Evolutionary conservation across 2,329 filamentous ascomycete genomes (phyloP).

Genomic region (Clarireedia homoeocarpa): DNA sequence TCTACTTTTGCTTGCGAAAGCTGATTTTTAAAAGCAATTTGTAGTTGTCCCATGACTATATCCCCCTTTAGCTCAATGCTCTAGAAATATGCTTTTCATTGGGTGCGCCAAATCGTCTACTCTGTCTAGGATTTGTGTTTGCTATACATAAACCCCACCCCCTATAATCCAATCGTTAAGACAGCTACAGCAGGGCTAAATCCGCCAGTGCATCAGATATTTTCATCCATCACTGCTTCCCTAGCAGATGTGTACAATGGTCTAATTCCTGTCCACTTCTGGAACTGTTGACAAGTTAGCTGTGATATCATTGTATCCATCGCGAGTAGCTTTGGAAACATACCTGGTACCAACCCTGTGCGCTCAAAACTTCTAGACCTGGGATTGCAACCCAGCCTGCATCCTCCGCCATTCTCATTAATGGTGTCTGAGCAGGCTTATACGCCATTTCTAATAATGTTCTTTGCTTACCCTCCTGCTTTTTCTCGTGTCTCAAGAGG

Average conservation of each 20-base stretch:
- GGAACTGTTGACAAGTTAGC: conserved; percentile 45
- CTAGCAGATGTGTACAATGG: conserved; percentile 66
- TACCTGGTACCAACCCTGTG: conserved; percentile 85
- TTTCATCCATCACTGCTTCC: conserved; percentile 41
- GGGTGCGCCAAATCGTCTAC: neutral
- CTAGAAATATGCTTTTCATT: neutral
- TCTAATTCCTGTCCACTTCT: conserved; percentile 76
- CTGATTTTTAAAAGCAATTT: too few relatives aligned
- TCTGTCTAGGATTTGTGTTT: neutral
- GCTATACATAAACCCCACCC: neutral
- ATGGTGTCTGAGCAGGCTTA: conserved; percentile 71
- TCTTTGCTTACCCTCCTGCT: conserved; percentile 31
- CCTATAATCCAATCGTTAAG: neutral
- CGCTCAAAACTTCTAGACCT: conserved; percentile 80
- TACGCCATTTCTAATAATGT: conserved; percentile 94
- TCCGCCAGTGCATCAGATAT: neutral
- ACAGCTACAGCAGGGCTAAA: neutral
- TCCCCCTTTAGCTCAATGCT: too few relatives aligned
- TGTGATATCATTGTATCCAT: conserved; percentile 12
- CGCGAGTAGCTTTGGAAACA: conserved; percentile 27
- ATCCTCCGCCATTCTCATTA: conserved; percentile 77
- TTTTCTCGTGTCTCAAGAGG: conserved; percentile 37
- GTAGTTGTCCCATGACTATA: too few relatives aligned
- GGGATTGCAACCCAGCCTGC: conserved; percentile 77
- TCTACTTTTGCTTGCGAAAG: too few relatives aligned